Evolutionary conservation across 2,329 filamentous ascomycete genomes (phyloP).

Genomic region (Colletotrichum sp.): DNA sequence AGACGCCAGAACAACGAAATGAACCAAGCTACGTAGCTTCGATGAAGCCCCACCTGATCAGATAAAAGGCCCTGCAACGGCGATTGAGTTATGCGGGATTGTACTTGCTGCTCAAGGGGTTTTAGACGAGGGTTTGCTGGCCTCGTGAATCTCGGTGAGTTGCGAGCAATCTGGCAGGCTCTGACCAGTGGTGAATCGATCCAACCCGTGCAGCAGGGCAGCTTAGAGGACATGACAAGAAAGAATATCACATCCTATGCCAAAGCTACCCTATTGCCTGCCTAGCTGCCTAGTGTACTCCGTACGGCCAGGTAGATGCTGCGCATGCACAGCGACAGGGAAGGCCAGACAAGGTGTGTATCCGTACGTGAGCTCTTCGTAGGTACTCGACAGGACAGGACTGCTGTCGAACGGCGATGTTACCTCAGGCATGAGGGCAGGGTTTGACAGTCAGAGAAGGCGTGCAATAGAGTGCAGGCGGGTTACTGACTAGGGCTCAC

Average conservation of each 20-base stretch:
- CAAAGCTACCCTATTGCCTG: neutral
- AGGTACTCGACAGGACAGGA: neutral
- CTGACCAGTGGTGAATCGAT: neutral
- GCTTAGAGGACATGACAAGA: neutral
- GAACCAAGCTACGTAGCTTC: conserved; percentile 1
- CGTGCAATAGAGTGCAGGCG: neutral
- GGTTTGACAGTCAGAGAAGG: neutral
- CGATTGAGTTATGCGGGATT: conserved; percentile 8
- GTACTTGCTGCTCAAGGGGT: neutral
- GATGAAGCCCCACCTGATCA: neutral
- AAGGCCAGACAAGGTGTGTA: neutral
- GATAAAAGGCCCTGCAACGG: neutral
- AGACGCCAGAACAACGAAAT: neutral
- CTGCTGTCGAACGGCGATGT: neutral
- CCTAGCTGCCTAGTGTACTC: neutral
- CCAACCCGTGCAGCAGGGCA: neutral
- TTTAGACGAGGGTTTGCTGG: neutral
- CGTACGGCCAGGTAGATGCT: neutral
- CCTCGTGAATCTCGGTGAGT: neutral
- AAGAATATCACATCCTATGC: neutral
- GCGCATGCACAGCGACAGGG: neutral
- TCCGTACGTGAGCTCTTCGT: neutral
- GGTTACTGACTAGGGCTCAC: neutral
- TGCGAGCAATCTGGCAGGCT: neutral
- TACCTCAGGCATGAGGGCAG: neutral